Conservation (phyloP, 73 alveolate species). For the Effrenium voratum region DNA sequence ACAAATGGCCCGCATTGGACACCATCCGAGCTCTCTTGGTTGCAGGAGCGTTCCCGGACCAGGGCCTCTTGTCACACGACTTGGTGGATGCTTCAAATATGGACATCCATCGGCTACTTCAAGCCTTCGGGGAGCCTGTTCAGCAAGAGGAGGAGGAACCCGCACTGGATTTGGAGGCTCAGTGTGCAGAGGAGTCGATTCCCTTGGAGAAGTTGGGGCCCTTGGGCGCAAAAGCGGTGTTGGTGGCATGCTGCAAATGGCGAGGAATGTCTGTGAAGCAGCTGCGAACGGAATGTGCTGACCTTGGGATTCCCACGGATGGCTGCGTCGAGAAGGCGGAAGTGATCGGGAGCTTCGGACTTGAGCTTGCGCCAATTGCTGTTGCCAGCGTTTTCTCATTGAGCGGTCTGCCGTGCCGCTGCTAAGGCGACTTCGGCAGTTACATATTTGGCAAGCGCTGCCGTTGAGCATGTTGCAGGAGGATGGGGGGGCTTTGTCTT, state of each 20-base stretch:
- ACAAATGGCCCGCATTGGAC: constrained; percentile 80
- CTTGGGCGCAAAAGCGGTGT: constrained; percentile 67
- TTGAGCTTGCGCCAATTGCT: background rate
- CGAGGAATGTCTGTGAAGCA: constrained; percentile 53
- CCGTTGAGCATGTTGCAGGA: constrained; percentile 11
- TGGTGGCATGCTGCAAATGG: constrained; percentile 47
- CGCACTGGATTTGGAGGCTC: constrained; percentile 34
- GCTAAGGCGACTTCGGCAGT: constrained; percentile 53
- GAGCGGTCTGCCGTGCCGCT: background rate
- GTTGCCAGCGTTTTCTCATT: background rate
- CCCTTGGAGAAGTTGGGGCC: constrained; percentile 41
- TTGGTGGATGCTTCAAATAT: background rate
- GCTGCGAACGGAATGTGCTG: constrained; percentile 42
- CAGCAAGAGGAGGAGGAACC: background rate
- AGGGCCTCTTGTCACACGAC: background rate
- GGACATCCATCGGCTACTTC: constrained; percentile 19
- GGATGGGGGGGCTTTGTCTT: background rate
- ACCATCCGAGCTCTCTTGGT: constrained; percentile 70
- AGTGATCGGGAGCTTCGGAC: constrained; percentile 12
- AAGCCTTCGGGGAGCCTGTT: constrained; percentile 26
- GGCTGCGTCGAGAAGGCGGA: constrained; percentile 77
- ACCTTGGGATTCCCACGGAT: constrained; percentile 68
- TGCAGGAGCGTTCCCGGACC: constrained; percentile 25
- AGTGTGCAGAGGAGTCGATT: constrained; percentile 25
- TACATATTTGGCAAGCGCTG: constrained; percentile 48